Conservation (phyloP, 2,329 filamentous ascomycete genomes). For the Verruconis gallopava region DNA sequence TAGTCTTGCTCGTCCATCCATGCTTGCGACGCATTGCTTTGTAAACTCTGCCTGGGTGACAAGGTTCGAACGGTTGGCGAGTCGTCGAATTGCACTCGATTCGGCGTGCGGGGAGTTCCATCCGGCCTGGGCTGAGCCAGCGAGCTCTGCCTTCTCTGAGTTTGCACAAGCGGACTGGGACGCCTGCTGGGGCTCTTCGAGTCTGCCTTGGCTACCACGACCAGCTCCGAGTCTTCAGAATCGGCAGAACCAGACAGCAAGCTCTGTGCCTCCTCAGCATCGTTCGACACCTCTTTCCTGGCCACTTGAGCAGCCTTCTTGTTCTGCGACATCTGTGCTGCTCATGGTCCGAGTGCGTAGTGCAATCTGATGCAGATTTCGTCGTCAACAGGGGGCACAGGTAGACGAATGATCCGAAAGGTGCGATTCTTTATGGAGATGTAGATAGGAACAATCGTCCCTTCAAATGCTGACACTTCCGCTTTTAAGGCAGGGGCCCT, state of each 20-base stretch:
- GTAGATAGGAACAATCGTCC: no score
- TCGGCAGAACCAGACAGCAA: neutral
- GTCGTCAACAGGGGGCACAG: no score
- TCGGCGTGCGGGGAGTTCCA: conserved; percentile 49
- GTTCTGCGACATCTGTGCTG: neutral
- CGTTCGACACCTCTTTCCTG: neutral
- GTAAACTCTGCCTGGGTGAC: conserved; percentile 1
- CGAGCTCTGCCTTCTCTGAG: conserved; percentile 26
- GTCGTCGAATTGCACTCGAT: conserved; percentile 63
- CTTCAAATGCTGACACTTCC: no score
- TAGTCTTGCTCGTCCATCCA: conserved; percentile 49
- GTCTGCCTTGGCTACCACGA: neutral
- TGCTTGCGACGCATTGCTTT: neutral
- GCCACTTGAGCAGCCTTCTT: neutral
- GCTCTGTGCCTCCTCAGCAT: neutral
- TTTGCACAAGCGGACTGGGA: neutral
- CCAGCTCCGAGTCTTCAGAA: neutral
- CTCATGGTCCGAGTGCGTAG: neutral
- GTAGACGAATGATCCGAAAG: no score
- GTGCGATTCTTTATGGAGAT: no score
- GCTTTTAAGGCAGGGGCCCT: no score
- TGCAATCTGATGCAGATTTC: no score
- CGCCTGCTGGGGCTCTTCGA: neutral
- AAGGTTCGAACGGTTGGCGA: conserved; percentile 4
- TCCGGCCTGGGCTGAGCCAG: conserved; percentile 34